Evolutionary conservation across 2,329 filamentous ascomycete species (phyloP).

Genomic region (Penicillium corylophilum): DNA sequence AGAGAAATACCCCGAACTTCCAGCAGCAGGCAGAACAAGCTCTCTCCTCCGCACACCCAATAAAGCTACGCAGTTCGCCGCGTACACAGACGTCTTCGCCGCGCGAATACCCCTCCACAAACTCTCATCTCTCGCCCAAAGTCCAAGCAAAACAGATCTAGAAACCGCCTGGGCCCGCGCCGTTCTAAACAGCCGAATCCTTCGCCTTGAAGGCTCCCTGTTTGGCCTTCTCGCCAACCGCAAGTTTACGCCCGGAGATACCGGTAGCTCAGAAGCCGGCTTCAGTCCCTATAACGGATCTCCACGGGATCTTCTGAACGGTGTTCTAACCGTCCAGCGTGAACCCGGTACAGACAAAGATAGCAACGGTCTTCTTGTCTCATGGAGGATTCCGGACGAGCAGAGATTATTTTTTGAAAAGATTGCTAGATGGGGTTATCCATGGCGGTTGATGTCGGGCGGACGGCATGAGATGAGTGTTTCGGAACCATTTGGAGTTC

Average conservation of each 20-base stretch:
- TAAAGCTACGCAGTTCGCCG: slow-evolving; percentile 20
- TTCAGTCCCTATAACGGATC: slow-evolving; percentile 8
- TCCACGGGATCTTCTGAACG: slow-evolving; percentile 21
- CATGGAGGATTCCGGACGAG: slow-evolving; percentile 19
- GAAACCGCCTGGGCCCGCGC: slow-evolving; percentile 25
- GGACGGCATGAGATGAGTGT: slow-evolving; percentile 30
- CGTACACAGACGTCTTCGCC: slow-evolving; percentile 28
- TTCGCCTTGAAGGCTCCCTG: slow-evolving; percentile 20
- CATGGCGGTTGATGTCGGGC: slow-evolving; percentile 27
- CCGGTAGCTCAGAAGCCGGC: slow-evolving; percentile 9
- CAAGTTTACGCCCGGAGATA: slow-evolving; percentile 20
- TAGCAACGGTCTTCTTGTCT: slow-evolving; percentile 21
- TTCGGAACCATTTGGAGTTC: slow-evolving; percentile 20
- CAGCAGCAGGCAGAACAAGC: slow-evolving; percentile 14
- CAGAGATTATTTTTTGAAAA: slow-evolving; percentile 27
- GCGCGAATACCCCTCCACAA: slow-evolving; percentile 20
- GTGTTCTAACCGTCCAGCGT: slow-evolving; percentile 17
- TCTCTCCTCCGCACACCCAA: slow-evolving; percentile 15
- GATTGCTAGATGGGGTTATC: slow-evolving; percentile 30
- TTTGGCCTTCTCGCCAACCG: slow-evolving; percentile 13
- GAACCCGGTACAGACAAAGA: slow-evolving; percentile 1
- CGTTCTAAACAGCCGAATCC: slow-evolving; percentile 13
- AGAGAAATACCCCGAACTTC: slow-evolving; percentile 25
- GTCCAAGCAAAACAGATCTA: slow-evolving; percentile 7
- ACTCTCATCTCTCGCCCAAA: slow-evolving; percentile 8